Base-by-base conservation (phyloP, 2,329 filamentous ascomycete species). In the Sphaerulina populicola region DNA sequence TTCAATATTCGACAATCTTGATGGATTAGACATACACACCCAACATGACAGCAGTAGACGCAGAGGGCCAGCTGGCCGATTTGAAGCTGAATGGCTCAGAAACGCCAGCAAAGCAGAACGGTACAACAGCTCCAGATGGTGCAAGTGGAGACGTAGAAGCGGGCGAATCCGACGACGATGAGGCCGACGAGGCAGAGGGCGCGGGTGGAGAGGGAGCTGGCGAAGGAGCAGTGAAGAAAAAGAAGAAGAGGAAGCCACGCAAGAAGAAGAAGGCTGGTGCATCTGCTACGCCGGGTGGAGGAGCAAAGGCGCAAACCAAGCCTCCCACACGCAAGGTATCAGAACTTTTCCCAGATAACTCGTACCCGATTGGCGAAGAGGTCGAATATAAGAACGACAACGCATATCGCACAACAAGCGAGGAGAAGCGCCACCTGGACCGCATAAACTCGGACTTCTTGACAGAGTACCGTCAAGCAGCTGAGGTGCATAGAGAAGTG, bases 401-500 rank as follows among this genome's bases (percentile, higher is more conserved):
- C 52, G 68, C 66, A 4, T 66, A 65, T 43, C 72, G 73, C 27
- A 75, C 70, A 3, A 75, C 74, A 2, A 68, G 62, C 52, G 73
- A 75, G 56, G 75, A 78, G 64, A 60, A 68, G 45, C 69, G 74
- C 30, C 68, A 74, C 52, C 54, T 71, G 15, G 66, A 71, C 47
- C 66, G 70, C 47, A 67, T 72, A 59, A 73, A 77, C 53, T 66
- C 71, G 18, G 69, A 67, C 10, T 78, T 77, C 57, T 67, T 80
- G 18, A 67, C 65, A 21, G 70, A 80, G 51, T 80, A 80, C 62
- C 75, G 77, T 43, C 71, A 79, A 62, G 77, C 75, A 8, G 77
- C 77, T 0, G 77, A 80, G 59, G 68, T 77, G 41, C 77, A 80
- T 62, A 72, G 77, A 40, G 74, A 80, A 62, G 74, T 77, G 42